phyloP scores from a whole-genome alignment of 1,139 yeast species.

The Diutina ranongensis region DNA sequence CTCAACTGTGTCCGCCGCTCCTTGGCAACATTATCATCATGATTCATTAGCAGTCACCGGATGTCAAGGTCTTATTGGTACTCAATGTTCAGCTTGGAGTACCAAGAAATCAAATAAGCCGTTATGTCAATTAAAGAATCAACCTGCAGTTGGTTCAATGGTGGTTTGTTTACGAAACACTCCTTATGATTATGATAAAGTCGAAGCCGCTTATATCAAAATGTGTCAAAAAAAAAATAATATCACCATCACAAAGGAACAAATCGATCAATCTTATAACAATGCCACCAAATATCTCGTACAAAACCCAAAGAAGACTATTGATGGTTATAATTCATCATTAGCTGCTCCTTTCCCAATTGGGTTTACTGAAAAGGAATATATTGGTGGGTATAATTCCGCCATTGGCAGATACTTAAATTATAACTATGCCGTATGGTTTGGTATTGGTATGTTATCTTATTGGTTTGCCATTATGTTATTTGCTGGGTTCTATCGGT shows the following conservation, averaged over 20 bases:
- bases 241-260: constrained; percentile 16
- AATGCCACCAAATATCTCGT: constrained; percentile 27
- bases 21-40: background rate
- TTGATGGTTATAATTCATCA: background rate
- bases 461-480: constrained; percentile 34
- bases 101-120: background rate
- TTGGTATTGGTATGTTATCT: constrained; percentile 36
- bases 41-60: background rate
- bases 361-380: background rate
- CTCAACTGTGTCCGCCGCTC: background rate
- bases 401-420: background rate
- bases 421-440: constrained; percentile 30
- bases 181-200: constrained; percentile 12
- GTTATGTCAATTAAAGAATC: constrained; percentile 9
- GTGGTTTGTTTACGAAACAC: constrained; percentile 22
- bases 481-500: constrained; percentile 32
- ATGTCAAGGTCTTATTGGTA: background rate
- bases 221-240: constrained; percentile 14
- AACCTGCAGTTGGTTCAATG: constrained; percentile 29
- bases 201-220: constrained; percentile 14
- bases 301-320: constrained; percentile 12
- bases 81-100: constrained; percentile 5
- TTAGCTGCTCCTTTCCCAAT: constrained; percentile 1
- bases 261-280: constrained; percentile 20
- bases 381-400: background rate